These are phyloP conservation scores for Chalciporus piperatoides DNA, from an alignment of 1,284 basidiomycete genomes.

Conservation along the genomic window DNA sequence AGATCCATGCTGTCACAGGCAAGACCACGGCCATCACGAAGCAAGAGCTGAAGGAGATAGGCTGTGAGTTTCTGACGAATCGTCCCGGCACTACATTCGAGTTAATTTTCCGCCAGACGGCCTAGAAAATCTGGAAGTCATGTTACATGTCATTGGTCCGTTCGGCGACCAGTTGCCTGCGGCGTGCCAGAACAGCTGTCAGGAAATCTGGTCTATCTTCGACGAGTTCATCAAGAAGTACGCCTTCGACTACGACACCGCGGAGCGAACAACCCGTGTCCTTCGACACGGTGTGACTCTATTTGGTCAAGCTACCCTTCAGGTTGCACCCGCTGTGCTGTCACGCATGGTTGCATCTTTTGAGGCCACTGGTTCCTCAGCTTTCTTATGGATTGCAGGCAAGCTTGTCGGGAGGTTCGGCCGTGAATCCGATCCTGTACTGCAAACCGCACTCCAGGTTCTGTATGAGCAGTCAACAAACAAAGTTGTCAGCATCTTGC, in stretches of 20 bases:
- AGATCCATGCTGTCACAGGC: slow-evolving; percentile 60
- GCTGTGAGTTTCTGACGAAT: slow-evolving; percentile 46
- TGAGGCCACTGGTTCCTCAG: slow-evolving; percentile 78
- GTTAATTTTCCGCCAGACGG: slow-evolving; percentile 48
- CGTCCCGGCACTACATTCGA: not conserved
- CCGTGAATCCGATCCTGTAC: slow-evolving; percentile 48
- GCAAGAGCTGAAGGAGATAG: slow-evolving; percentile 58
- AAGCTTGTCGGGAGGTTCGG: slow-evolving; percentile 79
- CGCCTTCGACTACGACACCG: slow-evolving; percentile 74
- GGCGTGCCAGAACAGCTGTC: slow-evolving; percentile 75
- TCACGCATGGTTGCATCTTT: slow-evolving; percentile 77
- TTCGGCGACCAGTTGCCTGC: slow-evolving; percentile 81
- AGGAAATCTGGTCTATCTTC: slow-evolving; percentile 82
- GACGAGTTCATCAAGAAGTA: slow-evolving; percentile 80
- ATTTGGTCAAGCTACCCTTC: slow-evolving; percentile 68
- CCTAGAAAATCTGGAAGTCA: slow-evolving; percentile 86
- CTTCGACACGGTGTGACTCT: slow-evolving; percentile 81
- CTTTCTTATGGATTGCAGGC: slow-evolving; percentile 93
- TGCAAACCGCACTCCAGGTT: slow-evolving; percentile 56
- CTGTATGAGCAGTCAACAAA: slow-evolving; percentile 75
- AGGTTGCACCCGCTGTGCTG: slow-evolving; percentile 70
- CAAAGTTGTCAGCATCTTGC: slow-evolving; percentile 65
- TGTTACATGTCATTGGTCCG: slow-evolving; percentile 75
- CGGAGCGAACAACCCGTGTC: slow-evolving; percentile 86
- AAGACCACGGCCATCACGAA: slow-evolving; percentile 53